Conservation (phyloP, 2,329 filamentous ascomycete genomes). For the Talaromyces sp. region DNA sequence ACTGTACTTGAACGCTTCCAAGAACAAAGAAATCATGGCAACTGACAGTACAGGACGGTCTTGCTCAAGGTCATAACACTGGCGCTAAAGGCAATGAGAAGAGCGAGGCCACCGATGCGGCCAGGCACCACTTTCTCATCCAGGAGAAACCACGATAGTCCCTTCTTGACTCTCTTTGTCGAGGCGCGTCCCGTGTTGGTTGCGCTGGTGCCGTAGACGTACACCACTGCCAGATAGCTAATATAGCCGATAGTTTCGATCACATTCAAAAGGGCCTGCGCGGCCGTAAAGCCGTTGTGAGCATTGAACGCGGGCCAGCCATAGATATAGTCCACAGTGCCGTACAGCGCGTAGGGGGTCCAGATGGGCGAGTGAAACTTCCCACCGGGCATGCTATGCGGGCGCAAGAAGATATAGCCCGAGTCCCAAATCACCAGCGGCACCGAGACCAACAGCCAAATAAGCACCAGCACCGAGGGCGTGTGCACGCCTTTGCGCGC, state of each 20-base stretch:
- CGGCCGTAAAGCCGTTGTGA: conserved; percentile 69
- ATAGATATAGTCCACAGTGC: conserved; percentile 74
- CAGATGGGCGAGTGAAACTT: conserved; percentile 67
- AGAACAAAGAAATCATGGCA: conserved; percentile 4
- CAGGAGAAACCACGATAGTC: conserved; percentile 41
- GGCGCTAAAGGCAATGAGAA: conserved; percentile 56
- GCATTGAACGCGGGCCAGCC: conserved; percentile 67
- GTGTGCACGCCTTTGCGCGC: conserved; percentile 52
- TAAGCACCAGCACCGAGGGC: conserved; percentile 54
- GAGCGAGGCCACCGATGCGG: conserved; percentile 49
- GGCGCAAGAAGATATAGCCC: conserved; percentile 72
- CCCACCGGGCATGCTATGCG: conserved; percentile 77
- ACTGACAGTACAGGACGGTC: conserved; percentile 63
- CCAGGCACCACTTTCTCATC: conserved; percentile 51
- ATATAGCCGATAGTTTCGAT: conserved; percentile 64
- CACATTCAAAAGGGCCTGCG: conserved; percentile 66
- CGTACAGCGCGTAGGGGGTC: conserved; percentile 76
- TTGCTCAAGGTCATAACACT: conserved; percentile 64
- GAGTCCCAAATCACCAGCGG: conserved; percentile 80
- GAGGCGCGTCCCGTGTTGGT: conserved; percentile 18
- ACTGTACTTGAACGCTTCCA: not conserved
- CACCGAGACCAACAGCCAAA: conserved; percentile 71
- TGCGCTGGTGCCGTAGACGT: conserved; percentile 34
- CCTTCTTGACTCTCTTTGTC: conserved; percentile 26
- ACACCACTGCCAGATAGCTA: conserved; percentile 57